Evolutionary conservation across 768 basidiomycete genomes (phyloP).

Genomic region (Rhodotorula graminis): DNA sequence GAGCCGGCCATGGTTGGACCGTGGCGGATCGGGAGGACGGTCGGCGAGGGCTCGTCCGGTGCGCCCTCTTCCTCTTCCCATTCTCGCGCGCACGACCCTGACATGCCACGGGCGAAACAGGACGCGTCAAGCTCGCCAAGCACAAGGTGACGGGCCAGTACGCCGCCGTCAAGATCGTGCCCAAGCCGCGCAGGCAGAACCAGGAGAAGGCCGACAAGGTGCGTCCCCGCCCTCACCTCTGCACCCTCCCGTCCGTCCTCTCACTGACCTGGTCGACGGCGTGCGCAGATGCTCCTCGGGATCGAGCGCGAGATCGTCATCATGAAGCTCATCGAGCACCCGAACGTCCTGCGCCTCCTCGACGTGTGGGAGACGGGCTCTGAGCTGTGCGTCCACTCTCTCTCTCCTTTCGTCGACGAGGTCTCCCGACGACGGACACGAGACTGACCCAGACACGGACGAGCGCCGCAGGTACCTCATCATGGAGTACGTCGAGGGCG

Average conservation of each 20-base stretch:
- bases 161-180: constrained; percentile 93
- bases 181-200: constrained; percentile 64
- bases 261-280: neutral
- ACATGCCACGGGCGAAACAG: constrained; percentile 36
- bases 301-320: constrained; percentile 94
- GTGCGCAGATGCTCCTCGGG: constrained; percentile 60
- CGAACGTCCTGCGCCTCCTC: constrained; percentile 89
- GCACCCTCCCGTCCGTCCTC: neutral
- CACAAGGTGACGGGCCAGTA: constrained; percentile 80
- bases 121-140: constrained; percentile 84
- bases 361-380: constrained; percentile 91
- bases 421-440: neutral
- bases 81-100: neutral
- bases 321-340: constrained; percentile 99
- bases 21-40: constrained; percentile 88
- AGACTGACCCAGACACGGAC: neutral
- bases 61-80: constrained; percentile 15
- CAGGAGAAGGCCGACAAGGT: constrained; percentile 34
- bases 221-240: constrained; percentile 17
- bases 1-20: constrained; percentile 84
- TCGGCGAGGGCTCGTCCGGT: constrained; percentile 89
- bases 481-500: constrained; percentile 90
- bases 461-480: constrained; percentile 61
- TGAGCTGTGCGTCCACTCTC: constrained; percentile 56
- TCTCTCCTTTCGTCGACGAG: neutral